Evolutionary conservation across 1,139 yeast species (phyloP), one percentile per base, ranked within the genome.

Genomic region (Debaryomyces subglobosus): DNA sequence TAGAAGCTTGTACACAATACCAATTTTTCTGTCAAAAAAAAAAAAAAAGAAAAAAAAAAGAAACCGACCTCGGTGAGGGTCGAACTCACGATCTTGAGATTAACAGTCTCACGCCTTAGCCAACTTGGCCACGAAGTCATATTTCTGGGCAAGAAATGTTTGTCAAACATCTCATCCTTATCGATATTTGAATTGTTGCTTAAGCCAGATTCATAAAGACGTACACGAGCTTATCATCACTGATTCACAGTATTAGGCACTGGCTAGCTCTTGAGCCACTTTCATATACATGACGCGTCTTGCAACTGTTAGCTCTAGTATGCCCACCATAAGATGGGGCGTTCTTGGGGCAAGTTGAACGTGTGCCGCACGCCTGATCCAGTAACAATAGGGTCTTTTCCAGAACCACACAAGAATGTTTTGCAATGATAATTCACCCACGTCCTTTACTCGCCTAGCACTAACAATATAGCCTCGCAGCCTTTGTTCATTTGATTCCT

Each of bases 61-160:
- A 34, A 50, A 42, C 39, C 68, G 69, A 63, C 68, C 68, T 56
- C 68, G 68, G 68, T 62, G 68, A 64, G 68, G 72, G 52, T 68
- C 69, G 72, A 68, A 68, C 73, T 68, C 72, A 65, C 72, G 72
- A 67, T 67, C 71, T 68, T 64, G 65, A 60, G 72, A 68, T 68
- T 68, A 68, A 67, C 72, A 68, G 72, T 68, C 72, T 60, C 64
- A 68, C 72, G 73, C 73, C 73, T 68, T 68, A 68, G 60, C 72
- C 72, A 68, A 57, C 72, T 68, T 68, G 73, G 72, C 72, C 72
- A 68, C 72, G 72, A 59, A 68, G 71, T 65, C 72, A 1, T 44
- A 20, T 44, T 21, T 33, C 30, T 15, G 30, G 30, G 40, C 30
- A 13, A 35, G 7, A 7, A 20, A 12, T 18, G 13, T 15, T 12